phyloP scores from a whole-genome alignment of 257 asterid genomes.

The Lantana camara region DNA sequence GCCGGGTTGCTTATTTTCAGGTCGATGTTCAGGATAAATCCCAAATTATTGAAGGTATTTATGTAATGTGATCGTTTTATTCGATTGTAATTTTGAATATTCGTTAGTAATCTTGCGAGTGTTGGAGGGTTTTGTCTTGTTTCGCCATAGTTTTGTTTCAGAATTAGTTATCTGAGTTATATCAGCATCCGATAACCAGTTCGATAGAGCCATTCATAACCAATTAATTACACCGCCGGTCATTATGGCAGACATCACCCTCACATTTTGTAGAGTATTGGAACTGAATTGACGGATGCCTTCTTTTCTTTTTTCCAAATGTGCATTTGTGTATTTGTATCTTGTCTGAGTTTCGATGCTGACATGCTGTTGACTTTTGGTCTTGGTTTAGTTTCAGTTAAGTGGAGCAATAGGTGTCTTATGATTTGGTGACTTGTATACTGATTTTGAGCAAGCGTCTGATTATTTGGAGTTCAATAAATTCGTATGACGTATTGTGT shows the following conservation, averaged over 20 bases:
- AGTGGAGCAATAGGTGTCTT: not conserved
- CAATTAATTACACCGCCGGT: not conserved
- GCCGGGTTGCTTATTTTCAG: slow-evolving; percentile 65
- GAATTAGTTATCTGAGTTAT: slow-evolving; percentile 3
- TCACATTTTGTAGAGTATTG: slow-evolving; percentile 1
- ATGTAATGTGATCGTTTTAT: slow-evolving; percentile 1
- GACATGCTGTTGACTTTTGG: not conserved
- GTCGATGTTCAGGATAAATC: slow-evolving; percentile 66
- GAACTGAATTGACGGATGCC: not conserved
- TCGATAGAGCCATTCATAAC: not conserved
- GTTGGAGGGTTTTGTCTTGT: not conserved
- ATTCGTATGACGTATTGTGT: not conserved
- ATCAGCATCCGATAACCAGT: not conserved
- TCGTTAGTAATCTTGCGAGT: not conserved
- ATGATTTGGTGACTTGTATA: not conserved
- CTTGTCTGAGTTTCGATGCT: slow-evolving; percentile 4
- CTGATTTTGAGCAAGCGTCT: not conserved
- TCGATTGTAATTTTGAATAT: not conserved
- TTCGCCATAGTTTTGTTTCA: not conserved
- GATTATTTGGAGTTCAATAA: not conserved
- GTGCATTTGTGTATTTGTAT: not conserved
- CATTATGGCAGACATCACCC: not conserved
- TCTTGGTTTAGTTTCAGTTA: not conserved
- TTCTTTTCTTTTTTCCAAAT: not conserved
- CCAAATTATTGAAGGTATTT: slow-evolving; percentile 58